A percentile compares a stretch with the other conserved stretches of the same genome.
These are phyloP conservation scores for Abrus pulchellus DNA, from an alignment of 306 rosid species.

Conservation along the genomic window DNA sequence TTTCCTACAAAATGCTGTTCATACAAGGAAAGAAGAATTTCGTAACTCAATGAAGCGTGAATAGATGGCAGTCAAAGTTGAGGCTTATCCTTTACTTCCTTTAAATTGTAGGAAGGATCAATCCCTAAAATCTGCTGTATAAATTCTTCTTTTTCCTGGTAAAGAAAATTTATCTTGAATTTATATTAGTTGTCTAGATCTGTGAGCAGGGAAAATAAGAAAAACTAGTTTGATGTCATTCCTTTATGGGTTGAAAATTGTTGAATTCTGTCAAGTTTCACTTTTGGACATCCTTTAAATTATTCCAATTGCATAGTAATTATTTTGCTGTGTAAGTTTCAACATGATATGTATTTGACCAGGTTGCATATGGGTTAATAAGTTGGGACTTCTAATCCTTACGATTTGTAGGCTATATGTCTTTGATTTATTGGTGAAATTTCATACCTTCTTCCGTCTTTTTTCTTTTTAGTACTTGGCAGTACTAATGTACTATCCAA, in stretches of 20 bases:
- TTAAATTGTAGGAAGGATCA: constrained; percentile 43
- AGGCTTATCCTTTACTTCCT: constrained; percentile 45
- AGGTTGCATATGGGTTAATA: not conserved
- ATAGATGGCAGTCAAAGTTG: constrained; percentile 51
- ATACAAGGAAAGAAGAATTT: constrained; percentile 35
- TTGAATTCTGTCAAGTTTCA: not conserved
- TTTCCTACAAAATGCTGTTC: constrained; percentile 37
- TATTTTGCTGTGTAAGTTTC: constrained; percentile 7
- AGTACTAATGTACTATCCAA: not conserved
- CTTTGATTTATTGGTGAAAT: constrained; percentile 29
- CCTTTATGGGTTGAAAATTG: constrained; percentile 40
- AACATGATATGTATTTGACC: constrained; percentile 5
- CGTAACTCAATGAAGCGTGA: constrained; percentile 49
- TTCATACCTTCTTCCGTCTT: constrained; percentile 3
- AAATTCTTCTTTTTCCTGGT: constrained; percentile 46
- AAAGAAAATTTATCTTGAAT: constrained; percentile 35
- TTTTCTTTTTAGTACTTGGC: not conserved
- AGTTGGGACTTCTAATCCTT: constrained; percentile 6
- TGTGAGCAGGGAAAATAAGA: constrained; percentile 35
- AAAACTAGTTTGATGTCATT: not conserved
- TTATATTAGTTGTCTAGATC: constrained; percentile 22
- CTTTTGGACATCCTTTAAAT: constrained; percentile 13
- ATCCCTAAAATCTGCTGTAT: constrained; percentile 42
- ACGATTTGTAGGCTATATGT: constrained; percentile 29
- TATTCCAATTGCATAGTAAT: constrained; percentile 6